Percentiles rank a stretch among this genome's conserved stretches.
These are phyloP conservation scores for Colletotrichum sp. DNA, from an alignment of 2,329 filamentous ascomycete genomes.

Conservation along the genomic window DNA sequence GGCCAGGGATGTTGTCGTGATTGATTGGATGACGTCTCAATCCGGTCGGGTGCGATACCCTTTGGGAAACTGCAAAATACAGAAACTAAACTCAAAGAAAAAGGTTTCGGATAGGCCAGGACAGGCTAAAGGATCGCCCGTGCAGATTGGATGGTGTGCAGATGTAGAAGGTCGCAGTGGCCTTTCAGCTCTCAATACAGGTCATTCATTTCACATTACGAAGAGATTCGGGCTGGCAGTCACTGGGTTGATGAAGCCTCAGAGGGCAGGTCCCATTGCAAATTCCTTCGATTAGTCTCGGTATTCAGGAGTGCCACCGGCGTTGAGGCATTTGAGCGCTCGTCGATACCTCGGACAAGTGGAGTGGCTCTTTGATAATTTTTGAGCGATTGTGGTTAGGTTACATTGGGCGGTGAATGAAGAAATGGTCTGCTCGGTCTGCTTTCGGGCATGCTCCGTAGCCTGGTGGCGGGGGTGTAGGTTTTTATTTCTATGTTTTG, in stretches of 20 bases:
- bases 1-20: background rate
- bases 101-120: background rate
- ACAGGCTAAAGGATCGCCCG: background rate
- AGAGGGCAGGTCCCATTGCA: background rate
- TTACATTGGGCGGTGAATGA: conserved; percentile 2
- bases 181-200: background rate
- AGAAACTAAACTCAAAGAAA: background rate
- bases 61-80: background rate
- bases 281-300: background rate
- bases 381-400: background rate
- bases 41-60: background rate
- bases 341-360: conserved; percentile 17
- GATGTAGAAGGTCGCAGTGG: background rate
- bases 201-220: background rate
- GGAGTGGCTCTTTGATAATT: background rate
- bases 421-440: background rate
- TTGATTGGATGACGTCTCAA: background rate
- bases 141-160: background rate
- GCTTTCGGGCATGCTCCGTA: conserved; percentile 12
- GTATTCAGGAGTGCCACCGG: background rate
- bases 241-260: background rate
- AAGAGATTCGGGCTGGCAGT: background rate
- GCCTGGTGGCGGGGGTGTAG: background rate
- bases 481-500: background rate
- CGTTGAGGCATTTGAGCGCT: background rate